Base-by-base conservation (phyloP, 345 rosid genomes). In the Rhodamnia rubescens region DNA sequence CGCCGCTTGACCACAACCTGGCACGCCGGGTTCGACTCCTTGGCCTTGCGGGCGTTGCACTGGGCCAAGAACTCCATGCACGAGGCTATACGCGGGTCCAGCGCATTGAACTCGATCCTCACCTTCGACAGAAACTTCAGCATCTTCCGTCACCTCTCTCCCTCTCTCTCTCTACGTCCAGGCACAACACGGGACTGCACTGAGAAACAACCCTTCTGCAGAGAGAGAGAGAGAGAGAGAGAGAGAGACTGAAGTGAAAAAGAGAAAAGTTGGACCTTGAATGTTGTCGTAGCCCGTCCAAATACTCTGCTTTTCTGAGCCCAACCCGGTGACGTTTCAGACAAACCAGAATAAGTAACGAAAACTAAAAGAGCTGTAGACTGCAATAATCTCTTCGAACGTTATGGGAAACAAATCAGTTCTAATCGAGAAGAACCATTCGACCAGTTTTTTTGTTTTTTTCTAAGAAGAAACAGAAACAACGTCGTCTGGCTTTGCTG, bases 1-100 rank as follows among this genome's bases (percentile, higher is more conserved):
- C 98, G 93, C 53, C 96, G 98, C 95, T 97, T 97, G 89, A 95
- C 97, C 83, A 89, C 42, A 22, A 97, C 84, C 86, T 95, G 95
- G 88, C 99, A 97, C 11, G 93, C 87, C 0, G 99, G 96, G 85
- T 96, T 97, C 8, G 98, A 97, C 51, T 97, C 96, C 88, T 95
- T 94, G 83, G 98, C 98, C 85, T 95, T 94, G 55, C 92, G 91
- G 16, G 98, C 94, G 86, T 94, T 96, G 93, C 99, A 97, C 85
- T 96, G 99, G 32, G 98, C 98, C 74, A 96, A 85, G 94, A 95
- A 95, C 87, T 97, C 98, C 90, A 95, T 94, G 86, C 98, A 94
- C 13, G 98, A 94, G 9, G 96, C 96, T 51, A 84, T 64, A 55
- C 96, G 92, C 6, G 99, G 96, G 88, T 95, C 96, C 83, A 94